Evolutionary conservation across 495 filamentous ascomycete species (phyloP).

Genomic region (Penicillium flavigenum): DNA sequence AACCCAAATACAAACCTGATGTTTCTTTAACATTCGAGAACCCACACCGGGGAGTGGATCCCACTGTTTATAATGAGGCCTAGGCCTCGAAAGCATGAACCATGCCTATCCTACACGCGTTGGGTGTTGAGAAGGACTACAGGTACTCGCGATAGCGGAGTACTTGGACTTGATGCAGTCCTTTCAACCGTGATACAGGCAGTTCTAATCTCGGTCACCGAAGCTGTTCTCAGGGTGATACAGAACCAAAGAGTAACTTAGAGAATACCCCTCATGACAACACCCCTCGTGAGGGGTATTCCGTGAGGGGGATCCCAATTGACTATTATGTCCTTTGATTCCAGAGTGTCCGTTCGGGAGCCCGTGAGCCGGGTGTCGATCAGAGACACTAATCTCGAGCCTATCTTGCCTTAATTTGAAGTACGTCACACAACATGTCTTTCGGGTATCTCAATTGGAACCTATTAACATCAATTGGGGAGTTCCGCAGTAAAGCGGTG

Average conservation of each 20-base stretch:
- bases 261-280: too few relatives aligned
- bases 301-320: not conserved
- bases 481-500: not conserved
- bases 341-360: not conserved
- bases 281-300: slow-evolving; percentile 2
- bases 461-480: not conserved
- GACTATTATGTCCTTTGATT: not conserved
- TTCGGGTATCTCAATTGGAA: not conserved
- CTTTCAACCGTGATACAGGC: not conserved
- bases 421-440: not conserved
- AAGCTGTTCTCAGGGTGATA: not conserved
- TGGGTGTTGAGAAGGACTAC: not conserved
- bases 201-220: not conserved
- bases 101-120: not conserved
- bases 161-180: not conserved
- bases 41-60: not conserved
- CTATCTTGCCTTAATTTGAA: not conserved
- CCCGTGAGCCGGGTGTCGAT: not conserved
- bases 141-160: not conserved
- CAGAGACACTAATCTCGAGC: not conserved
- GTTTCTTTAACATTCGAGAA: not conserved
- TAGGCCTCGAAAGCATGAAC: not conserved
- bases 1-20: not conserved
- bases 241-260: too few relatives aligned
- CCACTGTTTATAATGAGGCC: not conserved